Percentiles rank a stretch among this genome's conserved stretches.
These are phyloP conservation scores for Cladosporium sp. DNA, from an alignment of 2,329 filamentous ascomycete genomes.

Conservation along the genomic window DNA sequence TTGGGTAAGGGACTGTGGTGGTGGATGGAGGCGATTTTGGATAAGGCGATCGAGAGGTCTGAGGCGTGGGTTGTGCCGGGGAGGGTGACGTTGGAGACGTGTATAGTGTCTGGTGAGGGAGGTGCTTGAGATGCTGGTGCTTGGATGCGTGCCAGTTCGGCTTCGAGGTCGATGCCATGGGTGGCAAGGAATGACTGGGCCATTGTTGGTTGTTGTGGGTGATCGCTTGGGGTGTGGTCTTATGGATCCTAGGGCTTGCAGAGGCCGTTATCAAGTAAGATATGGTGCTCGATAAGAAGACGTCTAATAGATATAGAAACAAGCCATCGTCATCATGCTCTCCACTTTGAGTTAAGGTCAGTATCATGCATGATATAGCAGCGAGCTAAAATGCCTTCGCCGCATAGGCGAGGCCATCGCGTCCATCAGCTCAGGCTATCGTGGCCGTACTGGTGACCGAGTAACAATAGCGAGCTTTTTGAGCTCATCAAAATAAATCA, in stretches of 20 bases:
- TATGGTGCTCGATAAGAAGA: background rate
- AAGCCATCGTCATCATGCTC: background rate
- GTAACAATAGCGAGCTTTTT: background rate
- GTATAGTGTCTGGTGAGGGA: background rate
- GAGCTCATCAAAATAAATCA: too few species aligned
- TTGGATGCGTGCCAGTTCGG: conserved; percentile 38
- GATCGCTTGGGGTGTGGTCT: background rate
- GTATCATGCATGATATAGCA: conserved; percentile 10
- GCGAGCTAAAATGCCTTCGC: conserved; percentile 4
- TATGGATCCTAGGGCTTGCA: background rate
- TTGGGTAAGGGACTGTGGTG: background rate
- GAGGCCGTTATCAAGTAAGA: background rate
- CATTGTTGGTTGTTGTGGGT: conserved; percentile 26
- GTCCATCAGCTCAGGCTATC: background rate
- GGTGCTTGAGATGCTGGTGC: background rate
- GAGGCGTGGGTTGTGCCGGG: conserved; percentile 20
- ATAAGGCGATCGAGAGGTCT: conserved; percentile 24
- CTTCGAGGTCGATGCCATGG: conserved; percentile 39
- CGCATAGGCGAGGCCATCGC: background rate
- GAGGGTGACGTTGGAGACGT: conserved; percentile 26
- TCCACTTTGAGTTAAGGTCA: background rate
- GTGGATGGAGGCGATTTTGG: conserved; percentile 32
- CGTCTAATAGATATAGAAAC: background rate
- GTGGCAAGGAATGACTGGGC: conserved; percentile 35
- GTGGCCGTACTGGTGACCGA: too few species aligned